Base-by-base conservation (phyloP, 1,284 basidiomycete genomes). In the Leccinum cinnamomeum region DNA sequence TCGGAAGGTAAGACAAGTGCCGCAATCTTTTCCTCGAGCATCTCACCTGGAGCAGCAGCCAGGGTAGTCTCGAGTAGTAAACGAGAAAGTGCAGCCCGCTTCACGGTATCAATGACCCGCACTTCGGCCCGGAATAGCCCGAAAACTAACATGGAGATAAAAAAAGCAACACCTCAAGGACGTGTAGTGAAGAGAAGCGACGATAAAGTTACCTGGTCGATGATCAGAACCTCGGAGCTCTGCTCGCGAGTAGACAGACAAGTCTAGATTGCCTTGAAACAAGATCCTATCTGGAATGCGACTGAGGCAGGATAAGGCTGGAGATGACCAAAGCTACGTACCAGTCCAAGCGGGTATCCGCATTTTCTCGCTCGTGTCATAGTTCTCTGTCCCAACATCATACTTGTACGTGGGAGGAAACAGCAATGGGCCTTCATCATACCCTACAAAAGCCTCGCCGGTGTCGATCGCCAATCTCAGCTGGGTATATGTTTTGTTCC, bases 291-390 rank as follows among this genome's bases (percentile, higher is more conserved):
- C 95, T 94, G 68, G 51, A 56, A 65, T 11, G 6, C 50, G 30
- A 51, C 33, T 70, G 30, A 56, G 41, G 44, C 0, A 3, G 28
- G 25, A 33, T 35, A 20, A 46, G 33, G 33, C 30, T 56, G 44
- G 30, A 39, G 41, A 14, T 44, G 28, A 14, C 30, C 11, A 28
- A 46, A 35, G 25, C n/a, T 37, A 48, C 82, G 61, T 63, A 94
- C 93, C 94, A 70, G 95, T 99, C 96, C 97, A 99, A 7, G 97
- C 94, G 1, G 97, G 97, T 72, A 98, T 91, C 7, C 97, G 86
- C 82, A 91, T 87, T 79, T 99, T 99, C 76, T 99, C 97, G 66
- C 94, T 94, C 3, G 94, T 91, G 75, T 99, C 97, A 75, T 98
- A 99, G 55, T 81, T 81, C 67, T 97, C 90, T 7, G 94, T 90